A percentile compares a stretch with the other conserved stretches of the same genome.
phyloP scores from a whole-genome alignment of 768 basidiomycete genomes.

The Fibroporia radiculosa region DNA sequence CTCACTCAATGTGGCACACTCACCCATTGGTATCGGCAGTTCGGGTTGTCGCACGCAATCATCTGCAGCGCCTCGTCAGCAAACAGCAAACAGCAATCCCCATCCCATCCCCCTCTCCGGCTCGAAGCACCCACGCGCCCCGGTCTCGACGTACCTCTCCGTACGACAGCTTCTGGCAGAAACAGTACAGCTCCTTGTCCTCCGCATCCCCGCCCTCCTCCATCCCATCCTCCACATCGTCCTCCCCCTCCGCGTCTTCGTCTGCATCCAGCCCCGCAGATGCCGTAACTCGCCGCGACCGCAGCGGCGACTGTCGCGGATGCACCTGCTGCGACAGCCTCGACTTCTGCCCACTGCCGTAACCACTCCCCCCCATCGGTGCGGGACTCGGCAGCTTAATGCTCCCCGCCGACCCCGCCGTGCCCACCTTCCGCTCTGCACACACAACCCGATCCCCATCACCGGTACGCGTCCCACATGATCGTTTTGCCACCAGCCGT shows the following conservation, averaged over 20 bases:
- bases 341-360: constrained; percentile 16
- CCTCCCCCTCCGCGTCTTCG: constrained; percentile 29
- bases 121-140: neutral
- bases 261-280: constrained; percentile 20
- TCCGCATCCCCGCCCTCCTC: constrained; percentile 44
- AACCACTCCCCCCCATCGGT: constrained; percentile 17
- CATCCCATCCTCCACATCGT: constrained; percentile 28
- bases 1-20: constrained; percentile 19
- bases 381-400: constrained; percentile 30
- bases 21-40: constrained; percentile 57
- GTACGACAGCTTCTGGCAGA: constrained; percentile 54
- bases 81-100: neutral
- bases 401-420: constrained; percentile 17
- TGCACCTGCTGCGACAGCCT: constrained; percentile 23
- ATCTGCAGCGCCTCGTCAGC: constrained; percentile 28
- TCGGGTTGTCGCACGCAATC: constrained; percentile 56
- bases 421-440: constrained; percentile 17
- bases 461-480: neutral
- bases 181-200: constrained; percentile 54
- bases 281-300: constrained; percentile 16
- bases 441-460: too few relatives aligned
- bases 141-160: constrained; percentile 37
- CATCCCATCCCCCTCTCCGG: neutral
- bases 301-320: constrained; percentile 16
- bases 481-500: too few relatives aligned